phyloP scores from a whole-genome alignment of 2,329 filamentous ascomycete species.

The Alternaria arbusti region DNA sequence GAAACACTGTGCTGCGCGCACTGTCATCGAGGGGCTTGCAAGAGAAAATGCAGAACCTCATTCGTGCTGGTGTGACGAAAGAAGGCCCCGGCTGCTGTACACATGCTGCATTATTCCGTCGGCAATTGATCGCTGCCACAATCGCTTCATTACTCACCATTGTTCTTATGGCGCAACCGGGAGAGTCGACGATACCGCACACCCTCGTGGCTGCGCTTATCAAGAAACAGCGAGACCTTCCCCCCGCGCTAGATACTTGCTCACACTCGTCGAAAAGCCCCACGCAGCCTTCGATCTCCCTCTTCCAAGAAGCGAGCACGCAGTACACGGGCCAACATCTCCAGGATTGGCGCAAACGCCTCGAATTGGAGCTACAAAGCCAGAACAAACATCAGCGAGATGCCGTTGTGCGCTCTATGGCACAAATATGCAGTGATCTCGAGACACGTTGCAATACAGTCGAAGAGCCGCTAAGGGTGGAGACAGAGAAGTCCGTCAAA shows the following conservation, averaged over 20 bases:
- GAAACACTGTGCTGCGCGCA: conserved; percentile 28
- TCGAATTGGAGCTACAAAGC: conserved; percentile 53
- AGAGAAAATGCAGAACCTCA: conserved; percentile 24
- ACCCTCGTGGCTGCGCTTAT: conserved; percentile 31
- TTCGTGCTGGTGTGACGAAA: conserved; percentile 1
- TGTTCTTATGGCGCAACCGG: conserved; percentile 22
- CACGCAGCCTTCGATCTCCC: conserved; percentile 24
- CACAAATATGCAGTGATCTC: conserved; percentile 62
- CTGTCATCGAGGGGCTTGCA: conserved; percentile 36
- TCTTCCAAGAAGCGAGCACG: conserved; percentile 50
- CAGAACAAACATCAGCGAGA: conserved; percentile 52
- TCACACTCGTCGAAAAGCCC: conserved; percentile 13
- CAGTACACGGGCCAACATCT: conserved; percentile 39
- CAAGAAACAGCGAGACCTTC: conserved; percentile 34
- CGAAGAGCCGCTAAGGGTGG: conserved; percentile 60
- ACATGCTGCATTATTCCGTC: conserved; percentile 16
- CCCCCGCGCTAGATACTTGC: conserved; percentile 16
- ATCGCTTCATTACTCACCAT: conserved; percentile 39
- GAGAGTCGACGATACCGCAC: conserved; percentile 22
- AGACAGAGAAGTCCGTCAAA: conserved; percentile 46
- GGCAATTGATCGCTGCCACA: conserved; percentile 27
- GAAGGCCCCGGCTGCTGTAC: conserved; percentile 18
- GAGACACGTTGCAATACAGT: conserved; percentile 62
- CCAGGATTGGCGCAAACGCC: conserved; percentile 57
- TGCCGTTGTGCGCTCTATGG: conserved; percentile 57